phyloP scores from a whole-genome alignment of 208 protist genomes.

The Polymyxa betae region DNA sequence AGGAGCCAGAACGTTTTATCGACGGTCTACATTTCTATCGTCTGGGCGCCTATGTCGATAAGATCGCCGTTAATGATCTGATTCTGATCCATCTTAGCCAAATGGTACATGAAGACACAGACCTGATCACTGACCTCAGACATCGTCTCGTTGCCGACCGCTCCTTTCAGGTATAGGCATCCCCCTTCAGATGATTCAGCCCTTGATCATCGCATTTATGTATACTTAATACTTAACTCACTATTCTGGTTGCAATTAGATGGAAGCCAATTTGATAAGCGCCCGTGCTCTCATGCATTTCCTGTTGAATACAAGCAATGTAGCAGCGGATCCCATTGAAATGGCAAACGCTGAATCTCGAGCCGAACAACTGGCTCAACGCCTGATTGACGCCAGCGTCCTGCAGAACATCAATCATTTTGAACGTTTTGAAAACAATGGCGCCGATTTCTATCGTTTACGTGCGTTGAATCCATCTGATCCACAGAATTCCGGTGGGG shows the following conservation, averaged over 20 bases:
- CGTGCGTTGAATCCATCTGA: background rate
- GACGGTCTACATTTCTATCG: conserved; percentile 18
- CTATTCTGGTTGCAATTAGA: background rate
- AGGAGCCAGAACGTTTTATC: background rate
- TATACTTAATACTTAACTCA: too few relatives aligned
- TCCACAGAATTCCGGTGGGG: conserved; percentile 14
- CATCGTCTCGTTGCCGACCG: background rate
- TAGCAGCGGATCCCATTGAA: background rate
- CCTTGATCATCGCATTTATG: too few relatives aligned
- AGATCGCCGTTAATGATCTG: background rate
- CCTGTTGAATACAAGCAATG: background rate
- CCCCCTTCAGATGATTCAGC: background rate
- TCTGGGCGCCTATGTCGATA: background rate
- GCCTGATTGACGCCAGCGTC: background rate
- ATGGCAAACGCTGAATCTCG: background rate
- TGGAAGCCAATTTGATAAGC: background rate
- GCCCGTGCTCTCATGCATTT: background rate
- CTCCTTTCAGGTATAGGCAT: background rate
- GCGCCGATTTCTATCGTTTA: background rate
- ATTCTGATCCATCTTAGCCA: background rate
- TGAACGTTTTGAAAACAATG: conserved; percentile 37
- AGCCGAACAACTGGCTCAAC: background rate
- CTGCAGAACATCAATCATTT: conserved; percentile 13
- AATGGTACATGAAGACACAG: background rate
- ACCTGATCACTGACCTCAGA: background rate